Evolutionary conservation across 208 protist genomes (phyloP).

Genomic region (Trypanosoma scelopori): DNA sequence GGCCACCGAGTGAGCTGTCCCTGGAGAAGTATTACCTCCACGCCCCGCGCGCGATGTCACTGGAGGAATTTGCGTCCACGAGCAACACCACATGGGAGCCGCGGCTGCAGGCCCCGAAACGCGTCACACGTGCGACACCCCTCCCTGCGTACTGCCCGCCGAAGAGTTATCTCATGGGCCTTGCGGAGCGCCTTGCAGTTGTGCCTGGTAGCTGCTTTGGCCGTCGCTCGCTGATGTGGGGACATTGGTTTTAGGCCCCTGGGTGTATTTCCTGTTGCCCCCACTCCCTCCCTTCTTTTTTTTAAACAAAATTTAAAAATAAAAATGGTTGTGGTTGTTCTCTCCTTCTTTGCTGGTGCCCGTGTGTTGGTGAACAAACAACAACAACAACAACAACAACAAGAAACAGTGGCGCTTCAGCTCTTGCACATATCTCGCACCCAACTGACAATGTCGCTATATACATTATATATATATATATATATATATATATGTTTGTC

Average conservation of each 20-base stretch:
- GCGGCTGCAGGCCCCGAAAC: conserved; percentile 55
- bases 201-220: conserved; percentile 79
- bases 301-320: too few relatives aligned
- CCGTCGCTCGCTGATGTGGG: conserved; percentile 86
- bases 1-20: conserved; percentile 72
- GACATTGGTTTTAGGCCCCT: conserved; percentile 82
- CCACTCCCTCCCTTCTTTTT: too few relatives aligned
- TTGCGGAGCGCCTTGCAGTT: conserved; percentile 81
- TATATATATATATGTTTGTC: too few relatives aligned
- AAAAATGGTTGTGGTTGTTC: too few relatives aligned
- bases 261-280: too few relatives aligned
- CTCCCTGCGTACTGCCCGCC: conserved; percentile 65
- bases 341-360: too few relatives aligned
- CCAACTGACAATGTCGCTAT: too few relatives aligned
- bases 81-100: conserved; percentile 33
- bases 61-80: conserved; percentile 19
- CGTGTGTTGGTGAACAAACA: too few relatives aligned
- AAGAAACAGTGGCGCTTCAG: too few relatives aligned
- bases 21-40: conserved; percentile 81
- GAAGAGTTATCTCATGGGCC: conserved; percentile 84
- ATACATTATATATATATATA: too few relatives aligned
- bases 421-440: too few relatives aligned
- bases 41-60: conserved; percentile 32
- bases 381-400: too few relatives aligned
- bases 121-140: conserved; percentile 41